A percentile compares a stretch with the other conserved stretches of the same genome.
Evolutionary conservation across 2,329 filamentous ascomycete genomes (phyloP).

Genomic region (Sporothrix brunneoviolacea): DNA sequence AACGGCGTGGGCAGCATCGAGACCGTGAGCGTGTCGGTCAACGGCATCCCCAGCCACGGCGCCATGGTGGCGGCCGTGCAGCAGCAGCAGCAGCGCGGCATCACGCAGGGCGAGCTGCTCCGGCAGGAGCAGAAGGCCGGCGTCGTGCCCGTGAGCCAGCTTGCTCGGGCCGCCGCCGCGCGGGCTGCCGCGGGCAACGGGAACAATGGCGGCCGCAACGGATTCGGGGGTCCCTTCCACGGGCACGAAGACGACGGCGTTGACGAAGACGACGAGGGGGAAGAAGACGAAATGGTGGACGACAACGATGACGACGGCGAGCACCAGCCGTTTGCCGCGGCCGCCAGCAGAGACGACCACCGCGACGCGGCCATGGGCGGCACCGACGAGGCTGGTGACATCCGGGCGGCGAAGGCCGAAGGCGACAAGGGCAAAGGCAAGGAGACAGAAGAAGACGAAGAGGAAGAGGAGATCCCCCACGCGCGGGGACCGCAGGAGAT

Average conservation of each 20-base stretch:
- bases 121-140: slow-evolving; percentile 82
- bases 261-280: slow-evolving; percentile 10
- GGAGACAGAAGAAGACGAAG: background rate
- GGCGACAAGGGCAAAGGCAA: background rate
- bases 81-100: slow-evolving; percentile 37
- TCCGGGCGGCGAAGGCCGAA: background rate
- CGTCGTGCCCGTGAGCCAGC: slow-evolving; percentile 63
- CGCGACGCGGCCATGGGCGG: slow-evolving; percentile 7
- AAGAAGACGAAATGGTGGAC: background rate
- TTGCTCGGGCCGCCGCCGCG: slow-evolving; percentile 37
- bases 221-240: slow-evolving; percentile 3
- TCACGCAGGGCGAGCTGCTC: slow-evolving; percentile 78
- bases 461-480: slow-evolving; percentile 61
- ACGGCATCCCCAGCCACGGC: slow-evolving; percentile 33
- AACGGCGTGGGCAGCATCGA: slow-evolving; percentile 74
- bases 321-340: background rate
- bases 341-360: slow-evolving; percentile 19
- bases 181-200: slow-evolving; percentile 16
- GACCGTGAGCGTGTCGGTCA: slow-evolving; percentile 70
- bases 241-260: slow-evolving; percentile 6
- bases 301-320: slow-evolving; percentile 1
- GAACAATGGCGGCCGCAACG: too few relatives aligned
- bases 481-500: slow-evolving; percentile 79
- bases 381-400: background rate
- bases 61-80: slow-evolving; percentile 10